These are phyloP conservation scores for Neurospora sp. DNA, from an alignment of 495 filamentous ascomycete species.

Conservation along the genomic window DNA sequence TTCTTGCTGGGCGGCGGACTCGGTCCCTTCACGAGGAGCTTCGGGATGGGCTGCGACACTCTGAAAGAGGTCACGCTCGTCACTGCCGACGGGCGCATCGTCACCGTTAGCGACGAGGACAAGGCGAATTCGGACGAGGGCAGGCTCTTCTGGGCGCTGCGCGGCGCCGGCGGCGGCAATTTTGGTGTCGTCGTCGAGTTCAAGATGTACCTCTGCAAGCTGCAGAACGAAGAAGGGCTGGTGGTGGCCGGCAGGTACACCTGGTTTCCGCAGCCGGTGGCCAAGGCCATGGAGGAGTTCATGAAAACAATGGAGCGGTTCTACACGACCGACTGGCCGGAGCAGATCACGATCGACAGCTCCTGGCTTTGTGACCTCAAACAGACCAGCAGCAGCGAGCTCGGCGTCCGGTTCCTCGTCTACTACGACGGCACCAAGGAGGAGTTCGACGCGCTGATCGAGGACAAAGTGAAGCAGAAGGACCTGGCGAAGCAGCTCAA, in stretches of 20 bases:
- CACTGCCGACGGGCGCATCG: slow-evolving; percentile 27
- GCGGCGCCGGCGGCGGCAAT: slow-evolving; percentile 40
- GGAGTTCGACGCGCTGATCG: neutral
- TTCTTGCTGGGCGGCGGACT: slow-evolving; percentile 12
- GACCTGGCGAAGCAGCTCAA: slow-evolving; percentile 7
- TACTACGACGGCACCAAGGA: neutral
- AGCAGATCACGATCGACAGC: slow-evolving; percentile 17
- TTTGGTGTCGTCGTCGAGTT: slow-evolving; percentile 43
- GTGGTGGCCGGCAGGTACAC: neutral
- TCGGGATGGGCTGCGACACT: slow-evolving; percentile 17
- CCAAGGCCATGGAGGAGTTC: neutral
- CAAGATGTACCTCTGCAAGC: slow-evolving; percentile 24
- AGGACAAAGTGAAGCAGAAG: neutral
- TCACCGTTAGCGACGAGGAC: slow-evolving; percentile 29
- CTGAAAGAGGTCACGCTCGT: slow-evolving; percentile 10
- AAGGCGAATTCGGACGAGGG: slow-evolving; percentile 31
- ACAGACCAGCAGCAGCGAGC: neutral
- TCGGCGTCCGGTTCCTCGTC: neutral
- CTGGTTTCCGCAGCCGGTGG: neutral
- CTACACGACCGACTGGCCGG: neutral
- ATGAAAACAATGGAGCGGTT: neutral
- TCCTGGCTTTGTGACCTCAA: slow-evolving; percentile 19
- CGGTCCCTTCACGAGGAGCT: slow-evolving; percentile 13
- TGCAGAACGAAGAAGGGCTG: neutral
- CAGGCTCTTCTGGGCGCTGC: slow-evolving; percentile 44